These are phyloP conservation scores for Pseudoscleropodium purum DNA, from an alignment of 225 moss, liverwort and hornwort species.

Conservation along the genomic window DNA sequence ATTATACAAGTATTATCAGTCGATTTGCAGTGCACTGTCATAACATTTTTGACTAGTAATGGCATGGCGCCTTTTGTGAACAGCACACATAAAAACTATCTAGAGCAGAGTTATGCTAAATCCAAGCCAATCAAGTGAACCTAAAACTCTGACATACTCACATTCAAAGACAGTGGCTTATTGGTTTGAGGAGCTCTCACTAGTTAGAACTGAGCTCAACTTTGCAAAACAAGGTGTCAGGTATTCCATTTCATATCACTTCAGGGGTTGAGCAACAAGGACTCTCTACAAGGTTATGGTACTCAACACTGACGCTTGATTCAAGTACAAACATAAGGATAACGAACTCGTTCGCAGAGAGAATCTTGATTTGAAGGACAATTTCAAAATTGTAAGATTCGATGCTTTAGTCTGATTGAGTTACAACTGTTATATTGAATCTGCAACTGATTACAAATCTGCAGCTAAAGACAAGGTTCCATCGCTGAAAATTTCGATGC, in stretches of 20 bases:
- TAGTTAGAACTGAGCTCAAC: background rate
- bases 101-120: background rate
- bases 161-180: background rate
- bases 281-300: background rate
- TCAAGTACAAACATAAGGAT: background rate
- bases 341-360: background rate
- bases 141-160: background rate
- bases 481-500: background rate
- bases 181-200: background rate
- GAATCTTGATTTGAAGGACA: background rate
- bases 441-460: background rate
- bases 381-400: background rate
- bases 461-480: background rate
- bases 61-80: background rate
- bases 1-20: background rate
- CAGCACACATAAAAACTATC: too few relatives aligned
- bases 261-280: background rate
- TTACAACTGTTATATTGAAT: background rate
- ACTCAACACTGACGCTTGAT: background rate
- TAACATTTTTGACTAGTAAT: background rate
- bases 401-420: background rate
- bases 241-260: background rate
- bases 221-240: background rate
- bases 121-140: background rate
- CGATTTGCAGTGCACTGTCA: background rate